Evolutionary conservation across 2,329 filamentous ascomycete species (phyloP), one percentile per base, ranked within the genome.

Genomic region (Colletotrichum cereale): DNA sequence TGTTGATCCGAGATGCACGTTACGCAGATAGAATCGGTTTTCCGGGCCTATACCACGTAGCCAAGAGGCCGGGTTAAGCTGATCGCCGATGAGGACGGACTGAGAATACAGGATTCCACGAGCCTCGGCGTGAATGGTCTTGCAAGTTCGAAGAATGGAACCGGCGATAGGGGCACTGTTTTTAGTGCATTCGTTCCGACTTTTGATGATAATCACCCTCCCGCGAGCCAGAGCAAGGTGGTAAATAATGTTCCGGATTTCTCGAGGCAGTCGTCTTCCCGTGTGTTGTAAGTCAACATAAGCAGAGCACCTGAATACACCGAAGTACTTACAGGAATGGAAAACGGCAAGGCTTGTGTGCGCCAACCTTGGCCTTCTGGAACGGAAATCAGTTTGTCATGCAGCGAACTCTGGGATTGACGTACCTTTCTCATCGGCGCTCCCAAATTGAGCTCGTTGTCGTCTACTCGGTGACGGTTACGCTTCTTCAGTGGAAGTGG

Each of bases 191-290:
- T 53, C 6, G 7, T 12, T n/a, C 50, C 1, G 1, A 3, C 10
- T 31, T 1, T 5, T 6, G 2, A 62, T 2, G 29, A 3, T 0
- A 21, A 40, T 3, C 1, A 1, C 8, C 0, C 1, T 5, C 5
- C 14, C 1, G 6, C 2, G 12, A 36, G 11, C 3, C 29, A 60
- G 11, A 24, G 38, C 34, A 21, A 16, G 12, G 11, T 31, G 24
- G 12, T 63, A 53, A 1, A 63, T 14, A 1, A 34, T 53, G 61
- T 63, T 53, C 18, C 61, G 24, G 6, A 63, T 34, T 36, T 63
- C 47, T n/a, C n/a, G 11, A 1, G 48, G 36, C n/a, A 53, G 18
- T 4, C 26, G 31, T 11, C 47, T 64, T 52, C n/a, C 2, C 1
- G 6, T 44, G 24, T 4, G 16, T 8, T 29, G 21, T 53, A 16